Percentiles rank a stretch among this genome's conserved stretches.
phyloP scores from a whole-genome alignment of 2,329 filamentous ascomycete species.

The Colletotrichum sp. region DNA sequence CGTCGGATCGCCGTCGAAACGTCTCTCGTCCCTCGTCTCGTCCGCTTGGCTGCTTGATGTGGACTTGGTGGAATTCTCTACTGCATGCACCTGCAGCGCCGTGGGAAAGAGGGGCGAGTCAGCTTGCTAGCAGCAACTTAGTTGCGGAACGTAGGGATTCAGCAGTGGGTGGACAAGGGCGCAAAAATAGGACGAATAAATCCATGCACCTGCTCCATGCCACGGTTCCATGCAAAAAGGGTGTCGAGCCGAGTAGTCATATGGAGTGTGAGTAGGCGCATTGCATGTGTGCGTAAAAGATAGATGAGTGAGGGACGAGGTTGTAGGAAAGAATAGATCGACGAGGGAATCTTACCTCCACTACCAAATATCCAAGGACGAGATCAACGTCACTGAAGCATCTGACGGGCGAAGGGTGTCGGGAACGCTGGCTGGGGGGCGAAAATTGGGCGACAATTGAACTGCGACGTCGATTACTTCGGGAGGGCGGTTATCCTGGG shows the following conservation, averaged over 20 bases:
- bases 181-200: slow-evolving; percentile 13
- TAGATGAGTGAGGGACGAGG: background rate
- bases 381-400: slow-evolving; percentile 14
- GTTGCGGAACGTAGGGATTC: background rate
- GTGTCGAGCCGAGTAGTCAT: background rate
- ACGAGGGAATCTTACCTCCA: background rate
- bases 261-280: background rate
- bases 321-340: background rate
- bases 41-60: background rate
- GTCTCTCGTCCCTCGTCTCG: background rate
- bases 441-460: slow-evolving; percentile 6
- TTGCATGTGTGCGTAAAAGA: background rate
- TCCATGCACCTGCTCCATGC: slow-evolving; percentile 6
- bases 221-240: background rate
- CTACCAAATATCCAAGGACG: background rate
- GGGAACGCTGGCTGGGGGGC: background rate
- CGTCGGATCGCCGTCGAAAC: slow-evolving; percentile 16
- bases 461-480: background rate
- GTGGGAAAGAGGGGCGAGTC: slow-evolving; percentile 18
- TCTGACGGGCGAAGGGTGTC: background rate
- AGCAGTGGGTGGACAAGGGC: background rate
- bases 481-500: slow-evolving; percentile 5
- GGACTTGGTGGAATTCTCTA: background rate
- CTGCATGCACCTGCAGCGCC: slow-evolving; percentile 18
- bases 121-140: background rate